These are phyloP conservation scores for Trematosphaeria pertusa DNA, from an alignment of 2,329 filamentous ascomycete species.

Conservation along the genomic window DNA sequence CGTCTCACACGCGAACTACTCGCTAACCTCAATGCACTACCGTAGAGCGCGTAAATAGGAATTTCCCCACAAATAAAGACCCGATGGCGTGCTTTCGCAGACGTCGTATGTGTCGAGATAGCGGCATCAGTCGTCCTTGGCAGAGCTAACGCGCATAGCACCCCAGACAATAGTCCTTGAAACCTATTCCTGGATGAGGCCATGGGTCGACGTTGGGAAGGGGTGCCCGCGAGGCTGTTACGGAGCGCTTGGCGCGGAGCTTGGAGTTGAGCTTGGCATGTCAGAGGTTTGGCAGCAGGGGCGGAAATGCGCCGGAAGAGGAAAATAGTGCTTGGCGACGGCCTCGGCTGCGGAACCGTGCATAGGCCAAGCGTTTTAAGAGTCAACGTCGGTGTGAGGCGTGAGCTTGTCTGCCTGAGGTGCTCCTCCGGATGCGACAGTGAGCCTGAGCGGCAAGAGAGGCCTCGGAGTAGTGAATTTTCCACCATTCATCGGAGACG, in stretches of 20 bases:
- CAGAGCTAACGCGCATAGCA: slow-evolving; percentile 3
- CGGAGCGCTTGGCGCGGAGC: slow-evolving; percentile 1
- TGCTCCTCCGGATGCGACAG: no score
- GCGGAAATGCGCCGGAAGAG: neutral
- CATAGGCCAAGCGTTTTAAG: slow-evolving; percentile 15
- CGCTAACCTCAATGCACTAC: neutral
- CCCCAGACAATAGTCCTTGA: no score
- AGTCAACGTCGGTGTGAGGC: slow-evolving; percentile 8
- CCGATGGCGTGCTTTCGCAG: slow-evolving; percentile 4
- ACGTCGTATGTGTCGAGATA: slow-evolving; percentile 10
- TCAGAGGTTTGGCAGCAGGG: slow-evolving; percentile 7
- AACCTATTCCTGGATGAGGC: neutral
- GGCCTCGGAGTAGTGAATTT: no score
- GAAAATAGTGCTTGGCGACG: slow-evolving; percentile 5
- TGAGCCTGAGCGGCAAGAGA: no score
- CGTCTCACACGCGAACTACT: neutral
- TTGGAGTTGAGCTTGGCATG: slow-evolving; percentile 11
- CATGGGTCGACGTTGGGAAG: neutral
- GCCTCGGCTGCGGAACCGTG: slow-evolving; percentile 4
- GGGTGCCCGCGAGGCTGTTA: neutral
- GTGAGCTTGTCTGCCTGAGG: slow-evolving; percentile 10
- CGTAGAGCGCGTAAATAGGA: slow-evolving; percentile 5
- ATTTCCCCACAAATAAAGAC: slow-evolving; percentile 2
- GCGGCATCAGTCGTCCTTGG: slow-evolving; percentile 7
- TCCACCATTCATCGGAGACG: no score